Conservation (phyloP, 805 yeast species). For the Suhomyces emberorum region DNA sequence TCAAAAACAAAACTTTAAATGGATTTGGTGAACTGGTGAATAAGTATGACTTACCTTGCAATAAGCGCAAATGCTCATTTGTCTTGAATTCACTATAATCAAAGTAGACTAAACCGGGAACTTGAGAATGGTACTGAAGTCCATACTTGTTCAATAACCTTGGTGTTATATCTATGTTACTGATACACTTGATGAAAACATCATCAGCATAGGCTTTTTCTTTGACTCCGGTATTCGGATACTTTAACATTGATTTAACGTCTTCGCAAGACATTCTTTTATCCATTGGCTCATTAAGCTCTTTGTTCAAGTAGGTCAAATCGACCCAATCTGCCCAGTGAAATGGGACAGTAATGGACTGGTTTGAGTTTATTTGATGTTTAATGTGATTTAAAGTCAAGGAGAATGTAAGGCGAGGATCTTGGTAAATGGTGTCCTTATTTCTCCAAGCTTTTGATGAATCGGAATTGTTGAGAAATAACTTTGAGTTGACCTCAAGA, state of each 20-base stretch:
- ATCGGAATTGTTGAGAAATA: neutral
- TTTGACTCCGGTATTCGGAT: slow-evolving; percentile 4
- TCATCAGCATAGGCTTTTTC: neutral
- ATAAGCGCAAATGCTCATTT: slow-evolving; percentile 15
- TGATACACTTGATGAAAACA: slow-evolving; percentile 14
- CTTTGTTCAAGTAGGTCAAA: slow-evolving; percentile 10
- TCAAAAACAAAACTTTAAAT: slow-evolving; percentile 22
- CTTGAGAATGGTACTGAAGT: slow-evolving; percentile 20
- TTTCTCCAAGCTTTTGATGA: slow-evolving; percentile 18
- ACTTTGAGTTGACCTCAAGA: neutral
- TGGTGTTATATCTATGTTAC: slow-evolving; percentile 15
- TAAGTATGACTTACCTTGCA: slow-evolving; percentile 17
- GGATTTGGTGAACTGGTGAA: slow-evolving; percentile 17
- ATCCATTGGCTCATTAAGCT: slow-evolving; percentile 5
- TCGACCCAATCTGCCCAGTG: slow-evolving; percentile 28
- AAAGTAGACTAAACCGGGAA: slow-evolving; percentile 25
- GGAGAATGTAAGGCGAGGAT: slow-evolving; percentile 19
- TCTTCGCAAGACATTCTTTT: slow-evolving; percentile 9
- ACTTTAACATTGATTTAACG: slow-evolving; percentile 10
- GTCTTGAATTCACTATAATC: slow-evolving; percentile 22
- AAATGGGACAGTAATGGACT: slow-evolving; percentile 14
- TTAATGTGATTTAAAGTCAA: slow-evolving; percentile 11
- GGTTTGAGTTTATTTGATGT: neutral
- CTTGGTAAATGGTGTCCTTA: slow-evolving; percentile 15
- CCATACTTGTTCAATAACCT: slow-evolving; percentile 19